Conservation (phyloP, 2,329 filamentous ascomycete species). For the Pseudogymnoascus sp. region DNA sequence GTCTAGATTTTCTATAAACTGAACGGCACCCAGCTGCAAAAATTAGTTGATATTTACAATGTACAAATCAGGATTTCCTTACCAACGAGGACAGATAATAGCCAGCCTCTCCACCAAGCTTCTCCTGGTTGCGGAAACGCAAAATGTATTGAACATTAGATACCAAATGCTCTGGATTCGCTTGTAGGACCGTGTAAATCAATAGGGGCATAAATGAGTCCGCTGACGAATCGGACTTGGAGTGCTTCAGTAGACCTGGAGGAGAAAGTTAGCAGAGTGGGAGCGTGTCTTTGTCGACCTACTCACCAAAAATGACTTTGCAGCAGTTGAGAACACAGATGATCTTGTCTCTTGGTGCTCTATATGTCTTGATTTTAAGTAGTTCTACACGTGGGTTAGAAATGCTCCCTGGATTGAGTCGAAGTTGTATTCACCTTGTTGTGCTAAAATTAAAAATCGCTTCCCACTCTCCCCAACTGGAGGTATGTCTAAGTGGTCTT, state of each 20-base stretch:
- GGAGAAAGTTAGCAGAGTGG: slow-evolving; percentile 18
- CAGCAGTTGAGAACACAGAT: slow-evolving; percentile 98
- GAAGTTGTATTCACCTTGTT: slow-evolving; percentile 57
- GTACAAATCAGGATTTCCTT: slow-evolving; percentile 29
- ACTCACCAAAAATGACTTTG: slow-evolving; percentile 92
- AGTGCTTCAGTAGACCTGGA: slow-evolving; percentile 76
- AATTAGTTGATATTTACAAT: slow-evolving; percentile 14
- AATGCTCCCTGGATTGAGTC: background rate
- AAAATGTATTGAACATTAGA: slow-evolving; percentile 98
- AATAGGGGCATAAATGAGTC: slow-evolving; percentile 93
- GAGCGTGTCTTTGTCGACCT: background rate
- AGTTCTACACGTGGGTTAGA: slow-evolving; percentile 56
- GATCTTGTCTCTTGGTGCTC: slow-evolving; percentile 95
- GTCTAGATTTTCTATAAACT: slow-evolving; percentile 95
- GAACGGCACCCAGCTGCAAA: slow-evolving; percentile 76
- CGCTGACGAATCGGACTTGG: slow-evolving; percentile 88
- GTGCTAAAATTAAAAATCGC: slow-evolving; percentile 80
- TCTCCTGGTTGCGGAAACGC: slow-evolving; percentile 94
- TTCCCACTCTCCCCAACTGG: slow-evolving; percentile 77
- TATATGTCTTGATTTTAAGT: slow-evolving; percentile 91
- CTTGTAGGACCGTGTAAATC: slow-evolving; percentile 91
- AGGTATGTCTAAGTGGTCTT: slow-evolving; percentile 90
- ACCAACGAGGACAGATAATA: slow-evolving; percentile 95
- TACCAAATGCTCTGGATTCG: slow-evolving; percentile 90
- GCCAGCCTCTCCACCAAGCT: slow-evolving; percentile 92